Base-by-base conservation (phyloP, 495 filamentous ascomycete species). In the Lasiosphaeria hispida region DNA sequence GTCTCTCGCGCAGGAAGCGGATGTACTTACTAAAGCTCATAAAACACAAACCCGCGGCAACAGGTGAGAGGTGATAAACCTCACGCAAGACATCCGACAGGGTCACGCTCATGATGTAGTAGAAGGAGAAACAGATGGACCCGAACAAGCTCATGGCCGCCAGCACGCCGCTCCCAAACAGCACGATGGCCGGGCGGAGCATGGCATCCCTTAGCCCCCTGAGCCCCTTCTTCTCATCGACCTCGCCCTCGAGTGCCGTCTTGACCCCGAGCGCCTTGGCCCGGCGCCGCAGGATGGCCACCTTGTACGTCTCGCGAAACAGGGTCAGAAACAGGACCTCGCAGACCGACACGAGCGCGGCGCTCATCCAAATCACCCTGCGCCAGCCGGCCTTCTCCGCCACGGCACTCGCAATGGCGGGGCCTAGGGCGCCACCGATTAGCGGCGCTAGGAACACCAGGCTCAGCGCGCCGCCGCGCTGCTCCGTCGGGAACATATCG, bases 341-440 rank as follows among this genome's bases (percentile, higher is more conserved):
- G 14, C 80, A 75, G 2, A 69, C 63, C 5, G 69, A 69, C 5
- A 80, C 79, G 34, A 84, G 64, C 61, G 60, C 76, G 45, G 77
- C 72, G 30, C 75, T 76, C 59, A 80, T 77, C 79, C 72, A 86
- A 38, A 82, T 72, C 0, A 78, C 83, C 61, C 67, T 79, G 54
- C 77, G 78, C 85, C 79, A 89, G 37, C 80, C 85, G 11, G 76
- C 61, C 0, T 62, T 80, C 62, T 88, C 76, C 36, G 88, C 81
- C 10, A 88, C 74, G 4, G 79, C 75, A 11, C 82, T 83, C 10
- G 83, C 80, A 13, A 88, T 76, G 9, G 84, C 80, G 5, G 88
- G 77, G 0, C 85, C 85, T 13, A 86, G 55, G 9, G 83, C 82
- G 1, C 76, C 76, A 8, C 76, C 76, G 6, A 77, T 51, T 10